Percentiles rank a stretch among this genome's conserved stretches.
Conservation (phyloP, 2,329 filamentous ascomycete genomes). For the Coniochaeta ligniaria region DNA sequence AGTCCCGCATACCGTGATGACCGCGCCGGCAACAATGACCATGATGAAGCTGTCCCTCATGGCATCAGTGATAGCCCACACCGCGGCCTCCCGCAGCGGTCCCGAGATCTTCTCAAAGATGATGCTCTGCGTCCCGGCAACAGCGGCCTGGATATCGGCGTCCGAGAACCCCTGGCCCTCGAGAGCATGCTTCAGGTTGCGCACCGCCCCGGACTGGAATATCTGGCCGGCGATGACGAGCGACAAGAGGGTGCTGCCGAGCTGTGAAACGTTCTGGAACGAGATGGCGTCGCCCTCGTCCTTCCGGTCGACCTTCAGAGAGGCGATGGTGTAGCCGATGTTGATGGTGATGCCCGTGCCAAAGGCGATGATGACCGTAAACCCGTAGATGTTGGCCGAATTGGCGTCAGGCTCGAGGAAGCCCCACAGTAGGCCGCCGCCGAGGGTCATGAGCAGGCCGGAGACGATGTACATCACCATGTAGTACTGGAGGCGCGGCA, state of each 20-base stretch:
- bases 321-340: constrained; percentile 20
- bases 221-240: constrained; percentile 19
- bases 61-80: constrained; percentile 23
- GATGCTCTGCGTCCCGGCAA: constrained; percentile 23
- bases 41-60: constrained; percentile 23
- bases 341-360: constrained; percentile 16
- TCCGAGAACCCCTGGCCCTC: constrained; percentile 17
- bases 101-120: constrained; percentile 20
- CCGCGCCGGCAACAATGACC: constrained; percentile 19
- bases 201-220: constrained; percentile 22
- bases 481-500: constrained; percentile 9
- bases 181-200: constrained; percentile 15
- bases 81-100: constrained; percentile 15
- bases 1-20: constrained; percentile 14
- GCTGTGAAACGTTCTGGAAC: constrained; percentile 21
- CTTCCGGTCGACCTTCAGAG: constrained; percentile 10
- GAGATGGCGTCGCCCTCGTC: constrained; percentile 14
- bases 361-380: constrained; percentile 11
- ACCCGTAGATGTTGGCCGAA: constrained; percentile 12
- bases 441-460: constrained; percentile 10
- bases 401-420: constrained; percentile 11
- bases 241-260: constrained; percentile 15
- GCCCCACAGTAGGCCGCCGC: constrained; percentile 9
- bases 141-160: constrained; percentile 20
- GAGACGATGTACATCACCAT: constrained; percentile 13